A percentile compares a stretch with the other conserved stretches of the same genome.
Conservation (phyloP, 169 alveolate species). For the Plasmodium coatneyi region DNA sequence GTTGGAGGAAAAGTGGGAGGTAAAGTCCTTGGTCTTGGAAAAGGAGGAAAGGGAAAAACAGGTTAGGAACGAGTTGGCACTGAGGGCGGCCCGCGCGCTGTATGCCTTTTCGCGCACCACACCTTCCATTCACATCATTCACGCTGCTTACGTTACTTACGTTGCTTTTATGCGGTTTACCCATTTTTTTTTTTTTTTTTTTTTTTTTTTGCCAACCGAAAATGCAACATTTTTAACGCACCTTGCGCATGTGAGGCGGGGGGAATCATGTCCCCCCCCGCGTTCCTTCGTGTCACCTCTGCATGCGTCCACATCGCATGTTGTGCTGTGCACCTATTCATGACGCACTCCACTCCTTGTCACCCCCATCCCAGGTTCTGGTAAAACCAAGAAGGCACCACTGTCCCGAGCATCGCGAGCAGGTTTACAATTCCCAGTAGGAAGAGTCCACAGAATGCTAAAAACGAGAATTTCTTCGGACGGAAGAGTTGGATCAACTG, state of each 20-base stretch:
- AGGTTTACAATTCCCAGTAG: constrained; percentile 99
- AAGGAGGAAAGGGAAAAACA: constrained; percentile 89
- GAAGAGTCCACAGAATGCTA: constrained; percentile 98
- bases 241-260: neutral
- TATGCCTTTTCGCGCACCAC: neutral
- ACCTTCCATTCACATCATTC: neutral
- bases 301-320: neutral
- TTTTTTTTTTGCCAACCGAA: neutral
- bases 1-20: constrained; percentile 93
- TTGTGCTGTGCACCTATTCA: neutral
- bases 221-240: neutral
- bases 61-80: constrained; percentile 72
- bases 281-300: neutral
- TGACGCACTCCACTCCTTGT: constrained; percentile 41
- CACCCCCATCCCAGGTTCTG: constrained; percentile 92
- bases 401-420: constrained; percentile 99
- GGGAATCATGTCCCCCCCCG: neutral
- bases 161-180: neutral
- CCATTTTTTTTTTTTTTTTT: neutral
- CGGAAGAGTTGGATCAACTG: constrained; percentile 99
- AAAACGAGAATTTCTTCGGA: constrained; percentile 97
- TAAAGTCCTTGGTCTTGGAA: constrained; percentile 87
- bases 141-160: neutral
- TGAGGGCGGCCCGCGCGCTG: neutral
- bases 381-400: constrained; percentile 98